Conservation (phyloP, 2,329 filamentous ascomycete genomes). For the Pleurostoma richardsiae region DNA sequence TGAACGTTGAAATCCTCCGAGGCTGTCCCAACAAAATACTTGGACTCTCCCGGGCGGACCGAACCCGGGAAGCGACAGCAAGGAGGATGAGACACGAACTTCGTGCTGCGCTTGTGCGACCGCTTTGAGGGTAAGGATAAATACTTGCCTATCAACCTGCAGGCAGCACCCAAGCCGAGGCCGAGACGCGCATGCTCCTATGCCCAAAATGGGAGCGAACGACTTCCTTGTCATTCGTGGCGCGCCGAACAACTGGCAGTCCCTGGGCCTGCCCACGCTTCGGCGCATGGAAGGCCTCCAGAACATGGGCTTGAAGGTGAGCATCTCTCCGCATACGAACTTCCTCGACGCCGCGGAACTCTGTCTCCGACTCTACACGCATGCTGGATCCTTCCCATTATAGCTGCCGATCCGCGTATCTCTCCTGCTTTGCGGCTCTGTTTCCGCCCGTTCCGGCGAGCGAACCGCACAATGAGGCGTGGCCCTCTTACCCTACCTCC, state of each 20-base stretch:
- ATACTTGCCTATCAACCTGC: not conserved
- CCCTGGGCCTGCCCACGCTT: not conserved
- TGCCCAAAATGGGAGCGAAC: not conserved
- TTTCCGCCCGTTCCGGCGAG: not conserved
- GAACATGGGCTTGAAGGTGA: not conserved
- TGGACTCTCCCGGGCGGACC: not conserved
- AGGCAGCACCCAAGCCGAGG: not conserved
- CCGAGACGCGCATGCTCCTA: not conserved
- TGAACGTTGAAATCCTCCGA: not conserved
- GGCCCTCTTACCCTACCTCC: not conserved
- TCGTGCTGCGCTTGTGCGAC: not conserved
- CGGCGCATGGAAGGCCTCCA: not conserved
- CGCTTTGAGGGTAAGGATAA: not conserved
- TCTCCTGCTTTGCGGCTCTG: not conserved
- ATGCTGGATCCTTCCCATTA: not conserved
- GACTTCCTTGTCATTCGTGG: not conserved
- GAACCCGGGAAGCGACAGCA: not conserved
- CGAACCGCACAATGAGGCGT: not conserved
- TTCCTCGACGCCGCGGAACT: not conserved
- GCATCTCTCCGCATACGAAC: not conserved
- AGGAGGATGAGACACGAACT: not conserved
- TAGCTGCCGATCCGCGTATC: not conserved
- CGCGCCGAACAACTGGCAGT: not conserved
- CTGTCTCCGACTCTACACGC: not conserved
- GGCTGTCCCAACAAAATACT: not conserved